Evolutionary conservation across 2,329 filamentous ascomycete species (phyloP).

Genomic region (Pestalotiopsis fici): DNA sequence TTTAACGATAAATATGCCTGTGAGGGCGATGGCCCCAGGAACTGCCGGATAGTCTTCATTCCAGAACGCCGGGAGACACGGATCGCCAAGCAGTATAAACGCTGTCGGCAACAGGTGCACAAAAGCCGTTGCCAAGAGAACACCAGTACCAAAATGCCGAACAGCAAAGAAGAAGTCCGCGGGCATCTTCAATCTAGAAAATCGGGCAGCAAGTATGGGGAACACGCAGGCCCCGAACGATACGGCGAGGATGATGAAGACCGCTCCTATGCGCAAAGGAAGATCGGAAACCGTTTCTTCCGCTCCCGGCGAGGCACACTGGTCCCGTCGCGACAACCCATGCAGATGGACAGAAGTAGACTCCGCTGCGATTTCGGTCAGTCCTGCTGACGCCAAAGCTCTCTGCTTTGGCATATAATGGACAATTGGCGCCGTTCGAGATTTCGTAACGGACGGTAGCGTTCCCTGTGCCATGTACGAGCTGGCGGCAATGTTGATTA

Average conservation of each 20-base stretch:
- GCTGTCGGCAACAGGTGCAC: slow-evolving; percentile 50
- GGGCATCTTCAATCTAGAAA: slow-evolving; percentile 56
- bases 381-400: too few species aligned
- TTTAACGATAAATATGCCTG: slow-evolving; percentile 40
- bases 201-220: slow-evolving; percentile 53
- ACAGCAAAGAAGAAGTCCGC: slow-evolving; percentile 56
- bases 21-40: slow-evolving; percentile 46
- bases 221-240: slow-evolving; percentile 52
- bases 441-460: too few species aligned
- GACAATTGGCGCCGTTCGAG: too few species aligned
- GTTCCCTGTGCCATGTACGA: too few species aligned
- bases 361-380: too few species aligned
- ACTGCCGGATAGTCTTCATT: slow-evolving; percentile 45
- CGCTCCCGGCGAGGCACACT: neutral
- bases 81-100: slow-evolving; percentile 40
- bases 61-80: slow-evolving; percentile 45
- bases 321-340: too few species aligned
- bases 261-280: slow-evolving; percentile 57
- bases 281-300: slow-evolving; percentile 39
- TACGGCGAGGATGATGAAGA: slow-evolving; percentile 50
- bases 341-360: too few species aligned
- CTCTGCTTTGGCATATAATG: too few species aligned
- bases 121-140: slow-evolving; percentile 64
- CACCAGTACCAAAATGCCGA: slow-evolving; percentile 61
- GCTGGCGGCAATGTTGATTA: too few species aligned